A percentile compares a stretch with the other conserved stretches of the same genome.
Evolutionary conservation across 129 eudicot species (phyloP).

Genomic region (Escallonia rubra): DNA sequence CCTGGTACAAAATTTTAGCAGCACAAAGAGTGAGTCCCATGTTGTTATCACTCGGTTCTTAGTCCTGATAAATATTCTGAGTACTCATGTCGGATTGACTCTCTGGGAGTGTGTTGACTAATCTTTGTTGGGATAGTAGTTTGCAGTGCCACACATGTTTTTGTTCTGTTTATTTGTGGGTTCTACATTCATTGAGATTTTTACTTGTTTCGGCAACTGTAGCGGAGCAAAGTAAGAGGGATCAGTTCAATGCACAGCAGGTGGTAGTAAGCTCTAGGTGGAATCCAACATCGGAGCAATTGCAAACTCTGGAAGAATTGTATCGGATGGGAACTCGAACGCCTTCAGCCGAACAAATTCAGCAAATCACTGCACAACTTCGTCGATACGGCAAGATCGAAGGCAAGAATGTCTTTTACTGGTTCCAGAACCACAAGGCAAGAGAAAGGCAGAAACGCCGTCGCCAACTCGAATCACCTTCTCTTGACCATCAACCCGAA

Average conservation of each 20-base stretch:
- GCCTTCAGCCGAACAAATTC: constrained; percentile 75
- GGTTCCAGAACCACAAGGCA: constrained; percentile 93
- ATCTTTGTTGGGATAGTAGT: no score
- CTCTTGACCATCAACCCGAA: constrained; percentile 9
- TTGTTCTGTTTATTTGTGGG: no score
- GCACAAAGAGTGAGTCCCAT: no score
- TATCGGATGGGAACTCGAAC: constrained; percentile 76
- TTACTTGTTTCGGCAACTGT: constrained; percentile 11
- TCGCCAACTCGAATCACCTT: constrained; percentile 52
- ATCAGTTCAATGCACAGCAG: constrained; percentile 36
- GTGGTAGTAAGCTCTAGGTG: constrained; percentile 76
- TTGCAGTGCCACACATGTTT: no score
- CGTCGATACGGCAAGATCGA: constrained; percentile 78
- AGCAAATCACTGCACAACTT: constrained; percentile 77
- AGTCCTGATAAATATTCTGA: no score
- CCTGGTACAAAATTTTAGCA: no score
- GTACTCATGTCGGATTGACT: no score
- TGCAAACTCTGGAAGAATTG: constrained; percentile 68
- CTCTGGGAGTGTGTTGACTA: no score
- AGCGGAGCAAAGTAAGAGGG: constrained; percentile 53
- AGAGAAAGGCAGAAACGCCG: constrained; percentile 88
- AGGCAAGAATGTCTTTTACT: constrained; percentile 83
- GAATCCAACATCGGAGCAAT: constrained; percentile 90
- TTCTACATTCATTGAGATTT: neutral
- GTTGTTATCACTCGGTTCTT: no score